These are phyloP conservation scores for Discostella stelligeroides DNA, from an alignment of 108 stramenopile genomes.

Conservation along the genomic window DNA sequence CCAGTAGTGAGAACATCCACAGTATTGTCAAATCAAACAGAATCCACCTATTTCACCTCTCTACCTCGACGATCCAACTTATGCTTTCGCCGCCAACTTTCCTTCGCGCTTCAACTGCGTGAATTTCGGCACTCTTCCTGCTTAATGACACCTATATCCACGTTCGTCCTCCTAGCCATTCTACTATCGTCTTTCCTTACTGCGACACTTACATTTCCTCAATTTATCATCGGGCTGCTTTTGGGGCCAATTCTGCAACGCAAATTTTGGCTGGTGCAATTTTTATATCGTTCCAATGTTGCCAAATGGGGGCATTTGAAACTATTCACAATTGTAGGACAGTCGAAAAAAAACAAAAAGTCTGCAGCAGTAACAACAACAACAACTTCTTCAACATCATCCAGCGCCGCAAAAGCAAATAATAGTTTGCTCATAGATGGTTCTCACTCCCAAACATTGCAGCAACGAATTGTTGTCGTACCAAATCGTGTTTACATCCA, in stretches of 20 bases:
- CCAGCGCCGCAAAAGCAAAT: background rate
- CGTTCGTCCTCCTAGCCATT: constrained; percentile 52
- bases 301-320: constrained; percentile 74
- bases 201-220: constrained; percentile 53
- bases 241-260: constrained; percentile 59
- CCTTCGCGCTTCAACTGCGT: constrained; percentile 37
- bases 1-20: background rate
- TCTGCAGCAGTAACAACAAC: background rate
- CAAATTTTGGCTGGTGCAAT: constrained; percentile 70
- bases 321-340: constrained; percentile 33
- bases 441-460: constrained; percentile 75
- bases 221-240: constrained; percentile 66
- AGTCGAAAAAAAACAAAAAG: constrained; percentile 4
- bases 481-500: constrained; percentile 76
- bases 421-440: constrained; percentile 2
- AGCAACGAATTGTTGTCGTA: constrained; percentile 69
- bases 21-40: background rate
- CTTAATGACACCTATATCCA: constrained; percentile 70
- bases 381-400: background rate
- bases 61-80: constrained; percentile 4
- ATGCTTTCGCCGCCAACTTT: background rate
- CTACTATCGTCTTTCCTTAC: constrained; percentile 51
- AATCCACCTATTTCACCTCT: background rate
- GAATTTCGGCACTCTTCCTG: constrained; percentile 76
- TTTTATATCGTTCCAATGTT: constrained; percentile 67